Percentiles rank a stretch among this genome's conserved stretches.
Conservation (phyloP, 2,329 filamentous ascomycete genomes). For the Aspergillus sp. region DNA sequence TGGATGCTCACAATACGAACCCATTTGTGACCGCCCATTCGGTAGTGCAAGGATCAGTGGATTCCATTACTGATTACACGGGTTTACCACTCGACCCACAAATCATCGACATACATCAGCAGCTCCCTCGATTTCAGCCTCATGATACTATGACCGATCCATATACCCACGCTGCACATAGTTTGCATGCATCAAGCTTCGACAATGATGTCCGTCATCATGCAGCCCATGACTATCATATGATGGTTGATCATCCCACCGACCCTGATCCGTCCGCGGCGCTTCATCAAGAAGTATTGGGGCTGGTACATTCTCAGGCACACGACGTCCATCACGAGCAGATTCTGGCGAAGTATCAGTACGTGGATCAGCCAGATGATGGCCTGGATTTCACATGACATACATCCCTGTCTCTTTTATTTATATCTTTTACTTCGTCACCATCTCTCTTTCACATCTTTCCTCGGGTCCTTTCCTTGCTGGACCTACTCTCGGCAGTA, state of each 20-base stretch:
- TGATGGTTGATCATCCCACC: conserved; percentile 45
- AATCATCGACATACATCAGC: conserved; percentile 57
- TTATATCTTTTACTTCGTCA: too few species aligned
- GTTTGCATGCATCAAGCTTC: conserved; percentile 37
- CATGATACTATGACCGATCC: conserved; percentile 40
- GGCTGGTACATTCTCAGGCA: conserved; percentile 41
- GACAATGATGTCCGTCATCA: conserved; percentile 44
- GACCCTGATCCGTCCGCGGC: conserved; percentile 34
- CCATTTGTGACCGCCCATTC: conserved; percentile 35
- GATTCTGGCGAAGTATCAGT: conserved; percentile 43
- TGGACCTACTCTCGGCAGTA: too few species aligned
- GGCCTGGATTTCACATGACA: conserved; percentile 25
- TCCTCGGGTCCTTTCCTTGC: too few species aligned
- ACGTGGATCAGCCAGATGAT: conserved; percentile 42
- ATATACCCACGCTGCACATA: conserved; percentile 36
- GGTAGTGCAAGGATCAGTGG: conserved; percentile 39
- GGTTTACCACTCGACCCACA: conserved; percentile 63
- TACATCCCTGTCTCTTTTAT: conserved; percentile 3
- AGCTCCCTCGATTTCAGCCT: conserved; percentile 44
- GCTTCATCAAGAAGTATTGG: conserved; percentile 42
- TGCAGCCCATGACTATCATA: conserved; percentile 42
- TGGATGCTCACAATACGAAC: conserved; percentile 30
- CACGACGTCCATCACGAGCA: conserved; percentile 46
- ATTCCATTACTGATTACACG: conserved; percentile 46
- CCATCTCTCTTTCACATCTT: too few species aligned